These are phyloP conservation scores for Phytophthora lateralis DNA, from an alignment of 352 stramenopile genomes.

Conservation along the genomic window DNA sequence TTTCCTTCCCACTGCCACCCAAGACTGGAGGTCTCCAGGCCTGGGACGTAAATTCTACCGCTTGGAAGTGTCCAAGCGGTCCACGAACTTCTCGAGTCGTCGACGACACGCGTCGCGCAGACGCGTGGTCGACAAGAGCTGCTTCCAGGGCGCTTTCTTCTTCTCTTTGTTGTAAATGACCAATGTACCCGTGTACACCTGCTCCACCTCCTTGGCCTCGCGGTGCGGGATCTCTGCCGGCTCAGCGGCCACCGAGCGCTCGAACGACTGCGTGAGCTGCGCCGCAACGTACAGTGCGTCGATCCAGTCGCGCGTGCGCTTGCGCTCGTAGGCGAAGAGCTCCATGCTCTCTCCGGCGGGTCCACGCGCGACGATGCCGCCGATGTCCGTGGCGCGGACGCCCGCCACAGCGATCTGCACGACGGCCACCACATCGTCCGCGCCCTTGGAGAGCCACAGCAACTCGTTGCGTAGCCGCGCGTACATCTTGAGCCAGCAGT, in stretches of 20 bases:
- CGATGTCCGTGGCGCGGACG: conserved; percentile 53
- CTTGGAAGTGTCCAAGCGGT: conserved; percentile 57
- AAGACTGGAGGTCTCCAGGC: conserved; percentile 1
- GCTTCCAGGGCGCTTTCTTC: conserved; percentile 47
- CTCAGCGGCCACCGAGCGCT: conserved; percentile 46
- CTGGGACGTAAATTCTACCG: conserved; percentile 23
- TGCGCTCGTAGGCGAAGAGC: conserved; percentile 71
- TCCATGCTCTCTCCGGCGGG: conserved; percentile 75
- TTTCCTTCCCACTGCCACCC: conserved; percentile 5
- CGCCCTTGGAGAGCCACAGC: conserved; percentile 67
- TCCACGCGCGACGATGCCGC: conserved; percentile 53
- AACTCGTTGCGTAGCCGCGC: conserved; percentile 70
- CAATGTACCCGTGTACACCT: conserved; percentile 66
- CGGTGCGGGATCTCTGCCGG: conserved; percentile 19
- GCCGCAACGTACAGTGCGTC: conserved; percentile 72
- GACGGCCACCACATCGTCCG: conserved; percentile 44
- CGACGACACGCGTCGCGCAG: conserved; percentile 49
- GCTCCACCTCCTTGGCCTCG: conserved; percentile 43
- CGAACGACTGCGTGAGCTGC: conserved; percentile 51
- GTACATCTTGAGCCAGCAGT: conserved; percentile 83
- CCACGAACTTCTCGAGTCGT: conserved; percentile 65
- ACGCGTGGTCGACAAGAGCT: conserved; percentile 43
- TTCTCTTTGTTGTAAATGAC: conserved; percentile 75
- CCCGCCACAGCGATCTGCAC: conserved; percentile 71
- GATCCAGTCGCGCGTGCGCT: conserved; percentile 57